Evolutionary conservation across 176 grass and related monocot species (phyloP), one percentile per base, ranked within the genome.

Genomic region (Zea luxurians): DNA sequence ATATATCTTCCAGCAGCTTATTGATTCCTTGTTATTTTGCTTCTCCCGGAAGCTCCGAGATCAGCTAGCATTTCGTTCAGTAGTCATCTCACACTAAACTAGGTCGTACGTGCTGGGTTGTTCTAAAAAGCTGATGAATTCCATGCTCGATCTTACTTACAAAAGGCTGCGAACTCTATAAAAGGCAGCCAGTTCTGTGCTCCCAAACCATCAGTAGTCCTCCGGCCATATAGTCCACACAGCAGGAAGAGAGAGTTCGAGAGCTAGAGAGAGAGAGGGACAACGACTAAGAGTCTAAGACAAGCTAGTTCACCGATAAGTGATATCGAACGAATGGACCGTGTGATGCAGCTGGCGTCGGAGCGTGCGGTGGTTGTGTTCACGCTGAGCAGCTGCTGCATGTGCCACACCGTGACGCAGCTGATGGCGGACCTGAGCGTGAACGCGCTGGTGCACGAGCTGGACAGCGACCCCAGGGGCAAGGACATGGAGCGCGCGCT

Each of bases 401-500:
- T 97, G 93, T 91, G 86, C 86, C 90, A 93, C 80, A 89, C 90
- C 1, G 53, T 97, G 74, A 93, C 88, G 61, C 78, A 82, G 38
- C 88, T 97, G n/a, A 80, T 97, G 61, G 49, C 46, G 17, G 88
- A 91, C 7, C 83, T 93, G 16, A 71, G 86, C 1, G 90, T 97
- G 10, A 90, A 85, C 46, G 85, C 77, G 3, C 48, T 71, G 40
- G 70, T 93, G 61, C 72, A 90, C 54, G 90, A 93, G 72, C 84
- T 93, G 10, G 90, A 90, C 81, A 47, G 59, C 8, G 87, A 93
- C 48, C 44, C 90, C 3, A 79, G 70, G 10, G 87, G 90, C 48
- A 87, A 62, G 69, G 90, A 93, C 45, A 89, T 93, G 80, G 84
- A 93, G 80, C 17, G 55, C 8, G 78, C 84, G 0, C 90, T 93